Conservation (phyloP, 148 eudicot genomes). For the Chenopodium suecicum region DNA sequence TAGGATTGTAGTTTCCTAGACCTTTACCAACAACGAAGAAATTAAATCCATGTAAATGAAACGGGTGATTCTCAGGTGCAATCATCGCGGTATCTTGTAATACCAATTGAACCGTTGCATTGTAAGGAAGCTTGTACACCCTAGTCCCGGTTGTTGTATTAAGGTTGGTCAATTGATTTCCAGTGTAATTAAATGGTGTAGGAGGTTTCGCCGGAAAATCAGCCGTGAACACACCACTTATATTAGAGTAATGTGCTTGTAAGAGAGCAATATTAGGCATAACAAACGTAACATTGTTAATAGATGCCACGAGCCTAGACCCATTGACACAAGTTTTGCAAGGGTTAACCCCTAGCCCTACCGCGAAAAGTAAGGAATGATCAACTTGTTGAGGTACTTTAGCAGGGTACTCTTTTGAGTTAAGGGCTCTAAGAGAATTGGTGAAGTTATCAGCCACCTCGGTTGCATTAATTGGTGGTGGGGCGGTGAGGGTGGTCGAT, state of each 20-base stretch:
- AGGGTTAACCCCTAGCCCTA: conserved; percentile 47
- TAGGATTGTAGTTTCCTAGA: conserved; percentile 44
- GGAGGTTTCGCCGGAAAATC: conserved; percentile 56
- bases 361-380: conserved; percentile 49
- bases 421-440: conserved; percentile 48
- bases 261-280: conserved; percentile 54
- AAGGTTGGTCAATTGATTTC: conserved; percentile 26
- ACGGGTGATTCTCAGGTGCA: conserved; percentile 46
- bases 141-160: conserved; percentile 42
- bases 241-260: conserved; percentile 55
- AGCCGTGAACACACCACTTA: conserved; percentile 45
- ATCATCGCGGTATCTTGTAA: conserved; percentile 52
- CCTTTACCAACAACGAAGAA: conserved; percentile 54
- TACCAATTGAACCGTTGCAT: conserved; percentile 46
- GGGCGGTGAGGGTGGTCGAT: conserved; percentile 34
- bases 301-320: conserved; percentile 46
- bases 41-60: conserved; percentile 55
- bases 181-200: conserved; percentile 44
- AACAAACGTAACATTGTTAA: conserved; percentile 54
- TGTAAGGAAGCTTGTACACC: conserved; percentile 45
- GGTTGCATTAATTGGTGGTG: conserved; percentile 54
- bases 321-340: conserved; percentile 48
- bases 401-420: conserved; percentile 44
- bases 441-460: conserved; percentile 31
- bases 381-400: conserved; percentile 47